Conservation (phyloP, 345 rosid species). For the Anastatica hierochuntica region DNA sequence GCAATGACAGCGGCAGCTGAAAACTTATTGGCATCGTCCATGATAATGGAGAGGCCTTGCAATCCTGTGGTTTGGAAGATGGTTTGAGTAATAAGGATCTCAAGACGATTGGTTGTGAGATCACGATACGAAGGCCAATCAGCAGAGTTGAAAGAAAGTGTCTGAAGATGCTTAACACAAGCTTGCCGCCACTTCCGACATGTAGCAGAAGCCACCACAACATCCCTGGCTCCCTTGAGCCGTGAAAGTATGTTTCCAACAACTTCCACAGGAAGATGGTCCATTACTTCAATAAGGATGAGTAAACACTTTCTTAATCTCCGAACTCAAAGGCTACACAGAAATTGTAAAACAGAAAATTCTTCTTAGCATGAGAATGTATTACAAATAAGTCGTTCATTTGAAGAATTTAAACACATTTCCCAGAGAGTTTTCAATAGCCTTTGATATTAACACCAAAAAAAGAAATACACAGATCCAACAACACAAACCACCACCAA, state of each 20-base stretch:
- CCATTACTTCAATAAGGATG: constrained; percentile 49
- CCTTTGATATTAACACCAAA: too few species aligned
- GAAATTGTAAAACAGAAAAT: too few species aligned
- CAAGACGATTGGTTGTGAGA: constrained; percentile 41
- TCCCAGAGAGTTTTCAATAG: too few species aligned
- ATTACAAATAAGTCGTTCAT: too few species aligned
- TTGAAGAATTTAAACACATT: too few species aligned
- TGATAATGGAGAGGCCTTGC: constrained; percentile 53
- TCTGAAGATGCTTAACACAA: constrained; percentile 49
- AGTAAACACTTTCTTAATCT: too few species aligned
- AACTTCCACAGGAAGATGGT: constrained; percentile 79
- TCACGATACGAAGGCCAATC: constrained; percentile 57
- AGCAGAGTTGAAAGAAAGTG: constrained; percentile 59
- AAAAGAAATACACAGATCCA: too few species aligned
- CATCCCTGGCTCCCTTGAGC: constrained; percentile 73
- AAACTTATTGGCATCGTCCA: constrained; percentile 61
- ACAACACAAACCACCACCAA: too few species aligned
- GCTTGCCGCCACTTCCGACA: constrained; percentile 88
- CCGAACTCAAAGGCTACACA: too few species aligned
- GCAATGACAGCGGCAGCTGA: constrained; percentile 63
- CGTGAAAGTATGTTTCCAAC: constrained; percentile 79
- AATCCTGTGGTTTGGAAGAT: constrained; percentile 67
- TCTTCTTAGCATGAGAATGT: too few species aligned
- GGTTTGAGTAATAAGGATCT: constrained; percentile 74
- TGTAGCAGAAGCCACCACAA: constrained; percentile 68